Evolutionary conservation across 495 filamentous ascomycete species (phyloP), one percentile per base, ranked within the genome.

Genomic region (Aspergillus baeticus): DNA sequence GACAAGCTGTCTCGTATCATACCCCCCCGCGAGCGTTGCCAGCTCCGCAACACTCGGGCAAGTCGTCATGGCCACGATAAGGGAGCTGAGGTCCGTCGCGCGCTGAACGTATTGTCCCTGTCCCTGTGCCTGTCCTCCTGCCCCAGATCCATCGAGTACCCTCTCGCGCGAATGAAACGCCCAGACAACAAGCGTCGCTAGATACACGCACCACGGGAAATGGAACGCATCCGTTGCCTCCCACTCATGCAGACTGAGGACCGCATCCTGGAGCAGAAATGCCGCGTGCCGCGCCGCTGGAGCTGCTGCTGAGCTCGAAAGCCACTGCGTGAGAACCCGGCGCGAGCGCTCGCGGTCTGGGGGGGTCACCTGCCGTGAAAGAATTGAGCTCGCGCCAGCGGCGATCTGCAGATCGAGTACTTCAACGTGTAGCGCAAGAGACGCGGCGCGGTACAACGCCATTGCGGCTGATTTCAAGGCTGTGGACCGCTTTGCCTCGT

Each of bases 181-280:
- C 80, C 80, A 85, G 44, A 75, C 74, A 1, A 74, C 72, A 37
- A 83, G 51, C 3, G 81, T 82, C 5, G 77, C 77, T 21, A 84
- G 63, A 58, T 85, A 85, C 31, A 83, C 60, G 56, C 77, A 78
- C 82, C 81, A 83, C 0, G 80, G 78, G 44, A 79, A 80, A 61
- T 82, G 80, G 55, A 82, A 82, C 6, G 77, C 67, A 55, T 79
- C 72, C 13, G 74, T 76, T 13, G 71, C 71, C 23, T 81, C 77
- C 66, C 75, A 80, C 37, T 83, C 72, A 34, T 76, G 69, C 13
- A 81, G 68, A 45, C 73, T 75, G 20, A 70, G 54, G 6, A 81
- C 72, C 2, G 78, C 76, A 36, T 72, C 73, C 15, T 76, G 72
- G 6, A 84, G 63, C 6, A 84, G 59, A 23, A 46, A 51, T 4